phyloP scores from a whole-genome alignment of 1,284 basidiomycete genomes.

The Omphalotus olearius region DNA sequence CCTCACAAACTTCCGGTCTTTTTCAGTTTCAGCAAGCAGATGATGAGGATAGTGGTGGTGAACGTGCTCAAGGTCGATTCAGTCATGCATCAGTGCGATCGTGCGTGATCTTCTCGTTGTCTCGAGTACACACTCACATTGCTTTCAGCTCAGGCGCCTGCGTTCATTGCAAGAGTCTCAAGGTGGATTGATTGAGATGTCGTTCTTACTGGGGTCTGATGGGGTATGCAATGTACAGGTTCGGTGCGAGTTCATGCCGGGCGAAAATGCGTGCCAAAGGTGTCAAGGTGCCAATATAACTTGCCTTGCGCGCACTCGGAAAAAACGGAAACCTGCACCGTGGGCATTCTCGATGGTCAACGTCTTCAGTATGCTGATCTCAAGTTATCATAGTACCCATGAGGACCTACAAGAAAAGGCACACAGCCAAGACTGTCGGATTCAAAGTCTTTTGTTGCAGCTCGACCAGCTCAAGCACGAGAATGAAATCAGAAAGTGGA shows the following conservation, averaged over 20 bases:
- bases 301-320: conserved; percentile 47
- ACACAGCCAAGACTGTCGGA: conserved; percentile 43
- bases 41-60: conserved; percentile 7
- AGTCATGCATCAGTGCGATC: neutral
- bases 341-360: conserved; percentile 24
- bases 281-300: conserved; percentile 41
- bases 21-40: conserved; percentile 5
- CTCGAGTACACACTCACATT: neutral
- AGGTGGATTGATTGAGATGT: conserved; percentile 30
- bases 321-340: conserved; percentile 54
- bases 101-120: neutral
- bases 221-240: conserved; percentile 32
- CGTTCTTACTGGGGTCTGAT: neutral
- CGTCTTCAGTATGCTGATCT: neutral
- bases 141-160: conserved; percentile 41
- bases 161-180: conserved; percentile 56
- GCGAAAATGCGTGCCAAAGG: conserved; percentile 41
- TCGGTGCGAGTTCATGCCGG: conserved; percentile 44
- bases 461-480: conserved; percentile 42
- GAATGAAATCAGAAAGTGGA: conserved; percentile 37
- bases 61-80: neutral
- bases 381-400: conserved; percentile 40
- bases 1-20: too few relatives aligned
- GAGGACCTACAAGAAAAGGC: conserved; percentile 50
- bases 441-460: conserved; percentile 40